These are phyloP conservation scores for Azolla pinnata DNA, from an alignment of 75 land plant species.

Conservation along the genomic window DNA sequence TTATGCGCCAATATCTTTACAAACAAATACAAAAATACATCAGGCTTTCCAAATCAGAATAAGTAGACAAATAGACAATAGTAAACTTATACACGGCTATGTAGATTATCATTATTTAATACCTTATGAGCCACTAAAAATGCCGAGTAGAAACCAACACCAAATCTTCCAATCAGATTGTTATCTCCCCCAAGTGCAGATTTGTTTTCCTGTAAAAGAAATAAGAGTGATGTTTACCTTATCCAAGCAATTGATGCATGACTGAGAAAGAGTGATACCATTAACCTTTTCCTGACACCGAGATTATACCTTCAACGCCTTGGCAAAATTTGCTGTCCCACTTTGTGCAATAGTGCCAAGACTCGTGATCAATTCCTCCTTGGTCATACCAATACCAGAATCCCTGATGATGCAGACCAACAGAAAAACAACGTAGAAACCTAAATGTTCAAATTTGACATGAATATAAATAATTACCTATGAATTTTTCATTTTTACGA, in stretches of 20 bases:
- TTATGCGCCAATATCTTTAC: no score
- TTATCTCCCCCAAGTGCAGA: constrained; percentile 61
- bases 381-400: constrained; percentile 97
- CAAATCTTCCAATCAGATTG: constrained; percentile 99
- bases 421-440: neutral
- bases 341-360: constrained; percentile 98
- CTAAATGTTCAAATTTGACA: neutral
- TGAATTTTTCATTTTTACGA: neutral
- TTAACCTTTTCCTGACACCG: neutral
- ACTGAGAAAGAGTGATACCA: neutral
- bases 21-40: neutral
- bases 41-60: neutral
- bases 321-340: constrained; percentile 97
- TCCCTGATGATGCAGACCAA: constrained; percentile 45
- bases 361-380: constrained; percentile 81
- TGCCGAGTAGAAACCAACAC: constrained; percentile 99
- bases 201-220: constrained; percentile 56
- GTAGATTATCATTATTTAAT: no score
- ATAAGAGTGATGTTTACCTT: neutral
- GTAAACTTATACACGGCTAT: neutral
- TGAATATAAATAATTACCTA: neutral
- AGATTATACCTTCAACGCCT: constrained; percentile 71
- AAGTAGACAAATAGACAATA: neutral
- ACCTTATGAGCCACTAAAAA: constrained; percentile 91
- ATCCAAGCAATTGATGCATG: neutral